A percentile compares a stretch with the other conserved stretches of the same genome.
Evolutionary conservation across 306 rosid species (phyloP).

Genomic region (Erythrophleum fordii): DNA sequence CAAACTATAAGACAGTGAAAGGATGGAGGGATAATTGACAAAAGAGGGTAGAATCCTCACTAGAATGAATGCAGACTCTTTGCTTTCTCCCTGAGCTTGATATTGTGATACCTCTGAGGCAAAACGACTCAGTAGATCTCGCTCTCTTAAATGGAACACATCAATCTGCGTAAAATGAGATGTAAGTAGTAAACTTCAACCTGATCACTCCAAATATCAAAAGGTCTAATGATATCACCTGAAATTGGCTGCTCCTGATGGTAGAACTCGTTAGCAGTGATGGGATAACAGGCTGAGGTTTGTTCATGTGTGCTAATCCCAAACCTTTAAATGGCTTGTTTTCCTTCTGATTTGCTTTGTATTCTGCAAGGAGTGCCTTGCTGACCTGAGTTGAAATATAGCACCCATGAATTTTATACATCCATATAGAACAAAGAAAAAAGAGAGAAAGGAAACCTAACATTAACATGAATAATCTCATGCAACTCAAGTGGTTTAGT

Average conservation of each 20-base stretch:
- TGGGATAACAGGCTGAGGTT: constrained; percentile 66
- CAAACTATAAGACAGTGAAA: constrained; percentile 24
- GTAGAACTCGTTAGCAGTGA: constrained; percentile 66
- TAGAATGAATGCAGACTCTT: constrained; percentile 67
- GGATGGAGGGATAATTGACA: constrained; percentile 13
- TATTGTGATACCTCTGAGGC: constrained; percentile 70
- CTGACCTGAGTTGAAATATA: constrained; percentile 66
- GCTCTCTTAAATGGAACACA: constrained; percentile 80
- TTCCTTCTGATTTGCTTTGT: constrained; percentile 58
- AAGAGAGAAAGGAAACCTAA: constrained; percentile 15
- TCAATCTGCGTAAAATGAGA: constrained; percentile 61
- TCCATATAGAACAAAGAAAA: constrained; percentile 8
- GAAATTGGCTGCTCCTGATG: constrained; percentile 70
- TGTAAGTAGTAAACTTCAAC: constrained; percentile 37
- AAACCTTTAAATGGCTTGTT: constrained; percentile 73
- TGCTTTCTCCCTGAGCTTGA: constrained; percentile 76
- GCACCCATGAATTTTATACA: constrained; percentile 29
- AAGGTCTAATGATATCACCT: constrained; percentile 55
- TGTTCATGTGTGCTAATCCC: constrained; percentile 93
- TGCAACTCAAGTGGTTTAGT: constrained; percentile 14
- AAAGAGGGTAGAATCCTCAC: constrained; percentile 48
- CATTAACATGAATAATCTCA: constrained; percentile 24
- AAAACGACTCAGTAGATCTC: constrained; percentile 75
- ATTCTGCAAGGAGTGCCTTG: constrained; percentile 87
- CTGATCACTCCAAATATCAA: constrained; percentile 9